These are phyloP conservation scores for Hypoxylon sp. DNA, from an alignment of 2,329 filamentous ascomycete species.

Conservation along the genomic window DNA sequence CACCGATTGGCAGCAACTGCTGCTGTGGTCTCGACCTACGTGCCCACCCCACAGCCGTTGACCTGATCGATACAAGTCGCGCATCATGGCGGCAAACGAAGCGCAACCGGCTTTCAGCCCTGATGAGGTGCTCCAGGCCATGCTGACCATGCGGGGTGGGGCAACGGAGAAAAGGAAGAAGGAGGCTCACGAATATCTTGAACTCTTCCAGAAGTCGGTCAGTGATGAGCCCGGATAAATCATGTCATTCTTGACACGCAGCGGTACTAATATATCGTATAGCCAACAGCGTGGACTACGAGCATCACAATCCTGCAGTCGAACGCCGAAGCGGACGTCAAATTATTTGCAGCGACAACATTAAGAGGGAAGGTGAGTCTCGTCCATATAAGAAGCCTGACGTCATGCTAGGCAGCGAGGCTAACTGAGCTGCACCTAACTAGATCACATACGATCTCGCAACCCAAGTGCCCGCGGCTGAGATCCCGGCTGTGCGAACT, in stretches of 20 bases:
- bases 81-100: constrained; percentile 74
- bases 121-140: constrained; percentile 80
- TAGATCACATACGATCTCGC: constrained; percentile 96
- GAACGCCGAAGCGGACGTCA: constrained; percentile 82
- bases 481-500: constrained; percentile 81
- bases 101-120: constrained; percentile 81
- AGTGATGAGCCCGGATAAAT: constrained; percentile 53
- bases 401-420: constrained; percentile 12
- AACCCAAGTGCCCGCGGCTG: constrained; percentile 82
- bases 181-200: constrained; percentile 90
- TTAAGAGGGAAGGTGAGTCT: constrained; percentile 91
- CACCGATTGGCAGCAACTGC: constrained; percentile 38
- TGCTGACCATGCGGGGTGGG: constrained; percentile 91
- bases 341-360: constrained; percentile 95
- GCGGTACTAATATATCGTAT: constrained; percentile 44
- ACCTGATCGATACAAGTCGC: constrained; percentile 43
- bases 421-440: constrained; percentile 37
- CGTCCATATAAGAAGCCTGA: constrained; percentile 4
- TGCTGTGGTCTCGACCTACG: constrained; percentile 39
- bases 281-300: constrained; percentile 92
- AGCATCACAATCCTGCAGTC: constrained; percentile 90
- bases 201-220: constrained; percentile 98
- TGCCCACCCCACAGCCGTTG: constrained; percentile 46
- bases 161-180: constrained; percentile 87
- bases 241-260: constrained; percentile 2